These are phyloP conservation scores for Reutealis trisperma DNA, from an alignment of 345 rosid species.

Conservation along the genomic window DNA sequence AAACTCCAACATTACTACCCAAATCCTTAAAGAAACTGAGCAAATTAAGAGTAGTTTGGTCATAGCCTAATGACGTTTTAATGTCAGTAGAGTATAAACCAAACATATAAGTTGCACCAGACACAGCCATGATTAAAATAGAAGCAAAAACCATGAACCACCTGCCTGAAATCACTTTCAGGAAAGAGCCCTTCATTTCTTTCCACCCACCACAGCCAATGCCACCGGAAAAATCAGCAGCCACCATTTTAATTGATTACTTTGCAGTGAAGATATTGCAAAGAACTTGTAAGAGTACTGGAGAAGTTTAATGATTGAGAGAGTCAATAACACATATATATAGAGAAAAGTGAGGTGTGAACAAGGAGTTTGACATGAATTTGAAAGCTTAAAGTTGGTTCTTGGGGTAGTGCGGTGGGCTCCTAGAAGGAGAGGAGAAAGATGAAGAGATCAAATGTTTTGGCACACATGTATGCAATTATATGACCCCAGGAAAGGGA, in stretches of 20 bases:
- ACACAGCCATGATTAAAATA: neutral
- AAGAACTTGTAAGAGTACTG: too few species aligned
- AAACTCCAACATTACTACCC: neutral
- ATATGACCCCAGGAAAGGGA: too few species aligned
- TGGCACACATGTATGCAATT: too few species aligned
- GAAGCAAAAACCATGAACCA: constrained; percentile 11
- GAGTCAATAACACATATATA: too few species aligned
- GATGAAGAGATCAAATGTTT: too few species aligned
- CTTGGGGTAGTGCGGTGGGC: too few species aligned
- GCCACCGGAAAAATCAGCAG: neutral
- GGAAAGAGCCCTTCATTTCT: neutral
- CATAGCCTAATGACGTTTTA: neutral
- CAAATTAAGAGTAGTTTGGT: constrained; percentile 8
- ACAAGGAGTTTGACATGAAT: too few species aligned
- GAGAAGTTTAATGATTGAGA: neutral
- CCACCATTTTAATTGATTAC: neutral
- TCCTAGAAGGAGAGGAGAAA: too few species aligned
- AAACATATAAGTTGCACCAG: constrained; percentile 10
- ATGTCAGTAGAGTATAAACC: neutral
- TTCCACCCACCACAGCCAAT: neutral
- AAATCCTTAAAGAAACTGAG: constrained; percentile 10
- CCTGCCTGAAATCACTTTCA: neutral
- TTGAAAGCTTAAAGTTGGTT: too few species aligned
- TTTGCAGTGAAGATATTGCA: neutral
- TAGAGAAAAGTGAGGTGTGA: neutral